A percentile compares a stretch with the other conserved stretches of the same genome.
These are phyloP conservation scores for Buxus sempervirens DNA, from an alignment of 164 flowering plant species.

Conservation along the genomic window DNA sequence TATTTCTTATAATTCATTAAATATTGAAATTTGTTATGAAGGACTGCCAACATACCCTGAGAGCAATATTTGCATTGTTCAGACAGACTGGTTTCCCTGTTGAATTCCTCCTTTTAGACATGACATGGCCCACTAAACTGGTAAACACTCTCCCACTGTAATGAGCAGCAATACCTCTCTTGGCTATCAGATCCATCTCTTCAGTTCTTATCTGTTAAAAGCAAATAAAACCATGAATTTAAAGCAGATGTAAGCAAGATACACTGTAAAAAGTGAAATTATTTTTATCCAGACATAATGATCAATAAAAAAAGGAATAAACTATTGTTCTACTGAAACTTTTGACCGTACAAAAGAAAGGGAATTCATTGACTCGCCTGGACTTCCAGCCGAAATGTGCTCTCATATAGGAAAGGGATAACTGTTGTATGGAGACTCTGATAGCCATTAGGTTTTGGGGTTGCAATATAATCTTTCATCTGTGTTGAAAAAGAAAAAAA, in stretches of 20 bases:
- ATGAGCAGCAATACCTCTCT: conserved; percentile 97
- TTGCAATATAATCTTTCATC: conserved; percentile 98
- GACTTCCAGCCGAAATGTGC: conserved; percentile 94
- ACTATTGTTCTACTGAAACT: conserved; percentile 4
- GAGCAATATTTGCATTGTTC: conserved; percentile 86
- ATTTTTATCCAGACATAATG: background rate
- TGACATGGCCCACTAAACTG: conserved; percentile 58
- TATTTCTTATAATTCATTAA: background rate
- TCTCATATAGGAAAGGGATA: conserved; percentile 94
- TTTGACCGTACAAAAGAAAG: background rate
- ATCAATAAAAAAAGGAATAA: background rate
- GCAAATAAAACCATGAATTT: background rate
- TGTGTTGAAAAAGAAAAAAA: no score
- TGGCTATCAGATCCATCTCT: conserved; percentile 97
- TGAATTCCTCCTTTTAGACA: conserved; percentile 48
- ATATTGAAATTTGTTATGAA: conserved; percentile 3
- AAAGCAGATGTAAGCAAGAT: background rate
- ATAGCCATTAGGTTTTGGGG: conserved; percentile 98
- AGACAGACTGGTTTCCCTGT: conserved; percentile 70
- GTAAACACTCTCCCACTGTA: conserved; percentile 79
- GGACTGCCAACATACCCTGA: conserved; percentile 55
- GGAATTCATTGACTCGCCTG: conserved; percentile 50
- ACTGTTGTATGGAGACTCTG: conserved; percentile 96
- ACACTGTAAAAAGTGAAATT: background rate
- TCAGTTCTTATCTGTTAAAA: conserved; percentile 81